Evolutionary conservation across 345 rosid species (phyloP), one percentile per base, ranked within the genome.

Genomic region (Syzygium oleosum): DNA sequence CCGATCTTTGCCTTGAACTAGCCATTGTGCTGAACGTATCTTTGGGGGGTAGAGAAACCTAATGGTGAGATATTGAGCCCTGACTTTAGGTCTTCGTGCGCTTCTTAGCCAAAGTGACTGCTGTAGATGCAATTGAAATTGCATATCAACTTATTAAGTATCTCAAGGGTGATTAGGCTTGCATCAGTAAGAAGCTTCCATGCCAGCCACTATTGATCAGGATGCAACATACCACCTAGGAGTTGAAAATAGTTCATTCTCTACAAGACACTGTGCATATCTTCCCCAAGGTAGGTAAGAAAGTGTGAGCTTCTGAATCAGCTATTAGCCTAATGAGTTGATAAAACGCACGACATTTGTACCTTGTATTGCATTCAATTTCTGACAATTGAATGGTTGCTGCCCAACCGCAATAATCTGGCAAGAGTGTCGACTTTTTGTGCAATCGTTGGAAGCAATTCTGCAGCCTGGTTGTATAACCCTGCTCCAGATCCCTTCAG

Each of bases 381-480:
- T 73, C 83, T 73, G 27, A 10, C 49, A 73, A 73, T 38, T 21
- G 83, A 51, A 84, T 49, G 34, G 12, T 88, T 85, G 87, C 88
- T 88, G 49, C 87, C 53, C 29, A 52, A 58, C 68, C 38, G 91
- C 87, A 91, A 87, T 84, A 86, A 12, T 84, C 91, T 88, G 29
- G 94, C 88, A 52, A 93, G 77, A 87, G 92, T 87, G 85, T 88
- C 88, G 31, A 95, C 86, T 84, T 93, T 93, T 85, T 91, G 92
- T 16, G 91, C 87, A 85, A 95, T 87, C 51, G 93, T 84, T 87
- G 96, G 94, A 58, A 96, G 91, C 87, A 92, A 46, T 51, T 89
- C 73, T 27, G 92, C 92, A 87, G 94, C 94, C 86, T 93, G 93
- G 19, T 89, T 85, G 41, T 87, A 87, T 55, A 95, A 89, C 65